These are phyloP conservation scores for Silene vulgaris DNA, from an alignment of 179 eudicot genomes.

Conservation along the genomic window DNA sequence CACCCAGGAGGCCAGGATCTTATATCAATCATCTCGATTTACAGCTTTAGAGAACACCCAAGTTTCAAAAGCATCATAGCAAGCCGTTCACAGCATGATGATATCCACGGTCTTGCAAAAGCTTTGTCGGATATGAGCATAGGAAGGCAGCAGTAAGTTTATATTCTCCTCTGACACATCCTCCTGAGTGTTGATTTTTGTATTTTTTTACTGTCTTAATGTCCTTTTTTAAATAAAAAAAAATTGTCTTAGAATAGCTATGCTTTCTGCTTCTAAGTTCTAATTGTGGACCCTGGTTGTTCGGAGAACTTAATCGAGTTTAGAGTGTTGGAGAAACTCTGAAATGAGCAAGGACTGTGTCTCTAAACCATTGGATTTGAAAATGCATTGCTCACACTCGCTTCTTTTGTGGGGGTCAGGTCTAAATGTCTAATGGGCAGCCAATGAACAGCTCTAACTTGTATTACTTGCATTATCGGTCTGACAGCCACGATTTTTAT, in stretches of 20 bases:
- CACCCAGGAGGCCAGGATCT: neutral
- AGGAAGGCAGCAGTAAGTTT: conserved; percentile 87
- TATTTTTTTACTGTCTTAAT: neutral
- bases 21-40: conserved; percentile 6
- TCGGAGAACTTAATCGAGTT: no score
- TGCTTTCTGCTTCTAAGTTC: no score
- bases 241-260: no score
- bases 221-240: neutral
- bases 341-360: no score
- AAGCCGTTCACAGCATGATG: conserved; percentile 60
- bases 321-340: no score
- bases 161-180: neutral
- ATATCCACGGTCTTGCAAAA: conserved; percentile 63
- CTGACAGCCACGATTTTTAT: neutral
- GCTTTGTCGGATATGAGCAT: conserved; percentile 62
- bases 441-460: no score
- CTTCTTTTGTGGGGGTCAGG: neutral
- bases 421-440: neutral
- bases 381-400: no score
- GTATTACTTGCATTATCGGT: neutral
- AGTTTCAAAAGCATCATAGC: conserved; percentile 41
- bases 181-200: neutral
- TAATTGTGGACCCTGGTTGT: no score
- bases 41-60: conserved; percentile 87
- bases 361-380: no score